Evolutionary conservation across 148 eudicot species (phyloP).

Genomic region (Camellia sinensis): DNA sequence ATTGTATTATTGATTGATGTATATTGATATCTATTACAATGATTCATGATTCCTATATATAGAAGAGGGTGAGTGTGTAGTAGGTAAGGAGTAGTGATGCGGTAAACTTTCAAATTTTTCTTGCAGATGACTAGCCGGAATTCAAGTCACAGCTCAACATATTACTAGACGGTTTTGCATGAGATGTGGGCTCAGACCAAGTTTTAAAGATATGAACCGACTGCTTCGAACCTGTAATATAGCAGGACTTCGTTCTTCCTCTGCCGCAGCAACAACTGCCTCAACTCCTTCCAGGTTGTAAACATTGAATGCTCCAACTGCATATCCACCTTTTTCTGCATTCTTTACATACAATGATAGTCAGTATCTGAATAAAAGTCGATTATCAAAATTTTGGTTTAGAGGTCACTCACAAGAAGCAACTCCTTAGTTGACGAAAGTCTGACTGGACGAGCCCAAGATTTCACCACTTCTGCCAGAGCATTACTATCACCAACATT

Average conservation of each 20-base stretch:
- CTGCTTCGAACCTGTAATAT: slow-evolving; percentile 74
- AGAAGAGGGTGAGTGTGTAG: too few species aligned
- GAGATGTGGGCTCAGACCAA: not conserved
- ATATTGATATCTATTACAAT: too few species aligned
- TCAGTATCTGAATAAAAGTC: slow-evolving; percentile 15
- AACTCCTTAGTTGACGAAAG: slow-evolving; percentile 73
- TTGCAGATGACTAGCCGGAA: not conserved
- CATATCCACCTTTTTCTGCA: slow-evolving; percentile 91
- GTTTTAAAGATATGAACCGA: not conserved
- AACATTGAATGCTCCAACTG: slow-evolving; percentile 97
- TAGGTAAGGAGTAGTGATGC: too few species aligned
- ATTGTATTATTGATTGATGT: too few species aligned
- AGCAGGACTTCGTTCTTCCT: slow-evolving; percentile 83
- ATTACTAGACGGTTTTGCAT: not conserved
- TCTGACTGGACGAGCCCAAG: slow-evolving; percentile 73
- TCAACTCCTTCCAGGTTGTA: slow-evolving; percentile 95
- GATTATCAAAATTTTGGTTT: not conserved
- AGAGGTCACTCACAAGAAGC: slow-evolving; percentile 51
- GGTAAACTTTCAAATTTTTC: not conserved
- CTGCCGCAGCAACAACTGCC: slow-evolving; percentile 96
- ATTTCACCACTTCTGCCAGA: slow-evolving; percentile 78
- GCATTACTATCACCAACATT: slow-evolving; percentile 91
- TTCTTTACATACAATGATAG: slow-evolving; percentile 39
- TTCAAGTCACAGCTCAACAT: not conserved
- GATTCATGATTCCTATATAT: too few species aligned